Conservation (phyloP, 1,284 basidiomycete genomes). For the Microstroma glucosiphilum region DNA sequence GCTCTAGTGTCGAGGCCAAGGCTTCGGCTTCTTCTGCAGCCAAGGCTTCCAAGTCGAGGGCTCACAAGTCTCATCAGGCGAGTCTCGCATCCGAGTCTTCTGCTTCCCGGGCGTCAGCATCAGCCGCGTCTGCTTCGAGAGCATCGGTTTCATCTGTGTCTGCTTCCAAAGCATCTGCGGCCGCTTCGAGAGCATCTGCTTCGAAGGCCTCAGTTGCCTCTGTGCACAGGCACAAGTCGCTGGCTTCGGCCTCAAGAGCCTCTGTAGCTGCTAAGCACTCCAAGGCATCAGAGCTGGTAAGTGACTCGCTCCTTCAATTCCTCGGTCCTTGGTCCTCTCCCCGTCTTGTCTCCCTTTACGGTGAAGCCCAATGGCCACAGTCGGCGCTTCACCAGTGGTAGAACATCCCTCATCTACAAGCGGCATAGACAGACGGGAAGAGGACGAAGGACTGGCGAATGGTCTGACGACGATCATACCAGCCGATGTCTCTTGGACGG, state of each 20-base stretch:
- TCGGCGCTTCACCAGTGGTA: neutral
- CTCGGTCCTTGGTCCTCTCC: neutral
- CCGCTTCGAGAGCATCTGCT: slow-evolving; percentile 7
- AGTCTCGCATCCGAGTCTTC: neutral
- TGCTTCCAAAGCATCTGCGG: neutral
- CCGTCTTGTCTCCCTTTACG: neutral
- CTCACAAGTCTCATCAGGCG: neutral
- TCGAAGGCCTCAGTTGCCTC: slow-evolving; percentile 1
- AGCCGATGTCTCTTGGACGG: no score
- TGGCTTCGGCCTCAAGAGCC: slow-evolving; percentile 3
- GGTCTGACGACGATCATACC: no score
- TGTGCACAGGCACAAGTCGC: slow-evolving; percentile 1
- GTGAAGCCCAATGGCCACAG: neutral
- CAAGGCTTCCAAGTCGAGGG: slow-evolving; percentile 3
- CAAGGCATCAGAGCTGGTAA: neutral
- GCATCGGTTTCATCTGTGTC: neutral
- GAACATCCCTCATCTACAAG: neutral
- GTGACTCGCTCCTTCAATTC: neutral
- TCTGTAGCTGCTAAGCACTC: neutral
- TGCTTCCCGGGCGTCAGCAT: neutral
- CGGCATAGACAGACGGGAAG: neutral
- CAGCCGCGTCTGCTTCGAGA: neutral
- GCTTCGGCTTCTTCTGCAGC: neutral
- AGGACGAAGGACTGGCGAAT: no score
- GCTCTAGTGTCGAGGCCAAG: neutral